These are phyloP conservation scores for Camelina sativa DNA, from an alignment of 345 rosid species.

Conservation along the genomic window DNA sequence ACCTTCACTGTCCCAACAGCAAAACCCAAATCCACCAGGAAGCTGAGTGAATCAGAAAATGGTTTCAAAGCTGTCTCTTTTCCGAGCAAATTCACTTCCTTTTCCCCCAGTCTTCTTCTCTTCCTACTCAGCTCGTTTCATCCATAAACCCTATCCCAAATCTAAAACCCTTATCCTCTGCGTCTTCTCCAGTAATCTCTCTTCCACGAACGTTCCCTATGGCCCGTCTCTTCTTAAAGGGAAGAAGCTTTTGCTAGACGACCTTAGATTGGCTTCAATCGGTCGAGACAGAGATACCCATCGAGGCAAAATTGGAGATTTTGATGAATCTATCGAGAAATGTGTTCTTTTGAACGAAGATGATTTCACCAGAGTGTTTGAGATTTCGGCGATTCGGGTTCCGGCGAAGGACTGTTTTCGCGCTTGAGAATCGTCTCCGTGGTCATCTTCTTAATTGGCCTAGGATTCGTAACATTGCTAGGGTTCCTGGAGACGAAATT, in stretches of 20 bases:
- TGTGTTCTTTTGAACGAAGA: slow-evolving; percentile 50
- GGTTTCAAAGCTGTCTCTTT: slow-evolving; percentile 56
- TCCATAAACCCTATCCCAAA: slow-evolving; percentile 42
- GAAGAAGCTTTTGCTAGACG: slow-evolving; percentile 36
- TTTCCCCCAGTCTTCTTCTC: slow-evolving; percentile 43
- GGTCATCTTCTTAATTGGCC: slow-evolving; percentile 95
- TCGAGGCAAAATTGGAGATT: slow-evolving; percentile 18
- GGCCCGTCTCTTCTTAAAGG: slow-evolving; percentile 90
- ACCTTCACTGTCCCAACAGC: slow-evolving; percentile 1
- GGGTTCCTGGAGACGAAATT: slow-evolving; percentile 78
- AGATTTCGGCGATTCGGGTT: slow-evolving; percentile 69
- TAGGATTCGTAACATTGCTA: slow-evolving; percentile 70
- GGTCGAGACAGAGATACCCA: slow-evolving; percentile 21
- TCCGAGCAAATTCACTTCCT: slow-evolving; percentile 48
- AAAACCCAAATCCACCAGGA: slow-evolving; percentile 15
- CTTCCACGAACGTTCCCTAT: slow-evolving; percentile 48
- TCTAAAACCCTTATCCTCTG: slow-evolving; percentile 47
- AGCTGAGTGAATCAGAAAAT: slow-evolving; percentile 26
- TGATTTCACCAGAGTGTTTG: slow-evolving; percentile 65
- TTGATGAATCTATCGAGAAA: slow-evolving; percentile 40
- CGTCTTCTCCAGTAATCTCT: slow-evolving; percentile 38
- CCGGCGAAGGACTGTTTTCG: slow-evolving; percentile 66
- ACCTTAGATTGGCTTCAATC: slow-evolving; percentile 15
- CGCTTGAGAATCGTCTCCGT: slow-evolving; percentile 75
- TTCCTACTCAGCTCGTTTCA: slow-evolving; percentile 38